Evolutionary conservation across 352 stramenopile species (phyloP), one percentile per base, ranked within the genome.

Genomic region (Elongisporangium anandrum): DNA sequence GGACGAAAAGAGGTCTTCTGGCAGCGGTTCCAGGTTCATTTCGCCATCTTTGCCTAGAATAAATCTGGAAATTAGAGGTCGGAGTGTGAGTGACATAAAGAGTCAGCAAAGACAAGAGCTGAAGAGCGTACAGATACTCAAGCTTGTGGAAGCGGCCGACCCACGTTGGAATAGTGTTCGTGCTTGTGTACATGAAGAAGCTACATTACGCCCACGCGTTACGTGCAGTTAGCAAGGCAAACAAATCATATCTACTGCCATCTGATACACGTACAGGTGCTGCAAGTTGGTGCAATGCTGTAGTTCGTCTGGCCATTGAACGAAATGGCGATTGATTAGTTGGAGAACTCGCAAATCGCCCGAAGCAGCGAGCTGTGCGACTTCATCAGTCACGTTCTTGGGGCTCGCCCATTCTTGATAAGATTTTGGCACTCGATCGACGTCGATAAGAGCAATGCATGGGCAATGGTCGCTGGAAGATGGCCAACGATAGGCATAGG

Each of bases 121-220:
- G 24, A 16, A 39, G 1, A 15, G 60, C 65, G n/a, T 59, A 79
- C 71, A 85, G 13, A 47, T 68, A 75, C 52, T 81, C 65, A 12
- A 85, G 68, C 0, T 68, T 59, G 0, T 59, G 59, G 26, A 73
- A 68, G 6, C 70, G 47, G 22, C 65, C 77, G 45, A 65, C 64
- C 72, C 75, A 80, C 4, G 24, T 47, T 8, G 75, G 70, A 13
- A 85, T n/a, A 6, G 55, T 65, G 7, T 57, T 24, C 1, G 68
- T 85, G 50, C 76, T 63, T 0, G 72, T 74, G 48, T 85, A 78
- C 3, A 76, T 64, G 19, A 85, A 54, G 0, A 72, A 68, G 15
- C 72, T 85, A 39, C 0, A 4, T 50, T 45, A 8, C 8, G 24
- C n/a, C n/a, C n/a, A n/a, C n/a, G n/a, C 23, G 41, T 58, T 7